Evolutionary conservation across 495 filamentous ascomycete species (phyloP).

Genomic region (Corynascus novoguineensis): DNA sequence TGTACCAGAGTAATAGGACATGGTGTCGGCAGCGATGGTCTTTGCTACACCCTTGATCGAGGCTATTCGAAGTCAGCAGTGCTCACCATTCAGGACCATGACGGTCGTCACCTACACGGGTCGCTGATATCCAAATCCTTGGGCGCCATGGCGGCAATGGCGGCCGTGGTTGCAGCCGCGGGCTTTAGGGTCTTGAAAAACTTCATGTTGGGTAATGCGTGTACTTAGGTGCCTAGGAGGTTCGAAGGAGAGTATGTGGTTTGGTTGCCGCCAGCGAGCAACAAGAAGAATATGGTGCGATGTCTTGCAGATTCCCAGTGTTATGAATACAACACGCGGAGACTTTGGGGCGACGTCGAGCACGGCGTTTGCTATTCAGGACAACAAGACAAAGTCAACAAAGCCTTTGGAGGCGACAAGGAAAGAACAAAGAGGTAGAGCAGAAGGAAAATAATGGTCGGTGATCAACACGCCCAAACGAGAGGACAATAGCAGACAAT

Average conservation of each 20-base stretch:
- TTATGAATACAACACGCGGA: neutral
- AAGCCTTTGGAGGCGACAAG: neutral
- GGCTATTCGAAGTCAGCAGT: slow-evolving; percentile 24
- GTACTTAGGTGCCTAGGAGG: neutral
- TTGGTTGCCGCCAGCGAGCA: slow-evolving; percentile 28
- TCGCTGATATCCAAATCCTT: slow-evolving; percentile 42
- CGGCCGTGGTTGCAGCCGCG: slow-evolving; percentile 26
- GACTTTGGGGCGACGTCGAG: too few species aligned
- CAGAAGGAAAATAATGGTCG: slow-evolving; percentile 11
- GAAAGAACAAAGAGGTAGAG: neutral
- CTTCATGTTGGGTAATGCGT: slow-evolving; percentile 18
- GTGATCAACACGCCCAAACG: slow-evolving; percentile 15
- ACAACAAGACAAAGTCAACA: slow-evolving; percentile 5
- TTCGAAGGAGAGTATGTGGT: slow-evolving; percentile 5
- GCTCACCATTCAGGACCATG: neutral
- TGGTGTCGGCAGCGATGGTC: slow-evolving; percentile 47
- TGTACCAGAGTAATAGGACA: slow-evolving; percentile 63
- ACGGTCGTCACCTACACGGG: slow-evolving; percentile 27
- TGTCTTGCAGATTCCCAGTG: too few species aligned
- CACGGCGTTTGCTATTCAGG: neutral
- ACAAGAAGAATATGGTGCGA: slow-evolving; percentile 4
- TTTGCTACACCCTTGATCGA: slow-evolving; percentile 47
- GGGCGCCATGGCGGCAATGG: slow-evolving; percentile 31
- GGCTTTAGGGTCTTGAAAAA: slow-evolving; percentile 31
- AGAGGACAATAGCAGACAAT: slow-evolving; percentile 8